Evolutionary conservation across 345 rosid genomes (phyloP), one percentile per base, ranked within the genome.

Genomic region (Aurinia saxatilis): DNA sequence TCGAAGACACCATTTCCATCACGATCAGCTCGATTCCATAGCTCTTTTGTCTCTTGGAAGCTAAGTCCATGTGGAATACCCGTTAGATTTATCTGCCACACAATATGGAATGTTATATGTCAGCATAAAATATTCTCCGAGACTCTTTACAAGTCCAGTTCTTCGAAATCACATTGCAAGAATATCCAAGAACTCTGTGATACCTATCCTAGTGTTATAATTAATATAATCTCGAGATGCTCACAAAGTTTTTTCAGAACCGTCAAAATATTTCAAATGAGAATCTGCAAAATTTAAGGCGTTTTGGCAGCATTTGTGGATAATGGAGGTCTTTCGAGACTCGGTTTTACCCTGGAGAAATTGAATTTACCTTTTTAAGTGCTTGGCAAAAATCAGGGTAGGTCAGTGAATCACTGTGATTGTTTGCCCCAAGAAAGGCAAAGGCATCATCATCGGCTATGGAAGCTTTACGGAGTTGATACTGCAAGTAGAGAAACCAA

Each of bases 351-450:
- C 38, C 19, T 46, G 9, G 30, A 34, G 61, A 40, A 40, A 60
- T 11, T 23, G 14, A 23, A 30, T 33, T 11, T 72, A 87, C 95
- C 89, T 81, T 82, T 41, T 77, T 57, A 49, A 87, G 87, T 35
- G 82, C 91, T 70, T 80, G 82, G 69, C 87, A 82, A 60, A 87
- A 84, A 17, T 68, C 71, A 18, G 89, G 67, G 63, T 82, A 80
- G 7, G 85, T 84, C 29, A 84, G 68, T 42, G 76, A 63, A 75
- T 74, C 72, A 42, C 70, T 73, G 10, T 55, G 72, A 69, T 78
- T 78, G 8, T 78, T 82, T 14, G 59, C 84, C 75, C 81, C 84
- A 7, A 87, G 57, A 65, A 82, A 80, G 57, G 80, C 70, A 72
- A 84, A 84, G 31, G 85, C 84, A 66, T 82, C 74, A 13, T 53